Base-by-base conservation (phyloP, 768 basidiomycete species). In the Amanita pseudoporphyria region DNA sequence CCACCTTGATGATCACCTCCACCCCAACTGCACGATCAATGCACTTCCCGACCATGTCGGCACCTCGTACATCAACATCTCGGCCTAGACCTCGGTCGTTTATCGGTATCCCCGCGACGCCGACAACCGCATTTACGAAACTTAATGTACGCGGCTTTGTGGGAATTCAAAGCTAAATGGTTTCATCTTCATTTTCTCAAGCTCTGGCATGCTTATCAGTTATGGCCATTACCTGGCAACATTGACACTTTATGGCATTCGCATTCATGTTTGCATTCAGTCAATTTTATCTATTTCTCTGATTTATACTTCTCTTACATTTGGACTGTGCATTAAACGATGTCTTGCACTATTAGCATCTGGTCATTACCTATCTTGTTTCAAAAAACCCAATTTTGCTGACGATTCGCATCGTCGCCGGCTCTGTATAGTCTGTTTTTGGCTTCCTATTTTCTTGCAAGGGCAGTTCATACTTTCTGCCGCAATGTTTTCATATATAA, bases 131-230 rank as follows among this genome's bases (percentile, higher is more conserved):
- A 3, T 84, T 85, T 54, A 87, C 87, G 12, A 82, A 82, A 56
- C 87, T 91, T 46, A 88, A 91, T 60, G 88, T 77, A 51, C 78
- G 84, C 52, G 88, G 88, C n/a, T 87, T 81, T 69, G 71, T 87
- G 51, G 84, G 79, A 24, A 57, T 79, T 42, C 70, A 75, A 57
- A 31, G 49, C 66, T 58, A 57, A 44, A 39, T 16, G 45, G 24
- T 41, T 44, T 45, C 44, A 35, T 30, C 49, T 36, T 30, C 38
- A 35, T 39, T 24, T 48, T 30, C 37, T 14, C 45, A 36, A 39
- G 18, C 22, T 35, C 13, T 41, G 40, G 42, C 33, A 10, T 33
- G 31, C 13, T 42, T 43, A 7, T 35, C 47, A 52, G 49, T 30
- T 33, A 31, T 49, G 30, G 22, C 45, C 53, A 53, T 56, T 52